Conservation (phyloP, 1,139 yeast species). For the Pichia inconspicua region DNA sequence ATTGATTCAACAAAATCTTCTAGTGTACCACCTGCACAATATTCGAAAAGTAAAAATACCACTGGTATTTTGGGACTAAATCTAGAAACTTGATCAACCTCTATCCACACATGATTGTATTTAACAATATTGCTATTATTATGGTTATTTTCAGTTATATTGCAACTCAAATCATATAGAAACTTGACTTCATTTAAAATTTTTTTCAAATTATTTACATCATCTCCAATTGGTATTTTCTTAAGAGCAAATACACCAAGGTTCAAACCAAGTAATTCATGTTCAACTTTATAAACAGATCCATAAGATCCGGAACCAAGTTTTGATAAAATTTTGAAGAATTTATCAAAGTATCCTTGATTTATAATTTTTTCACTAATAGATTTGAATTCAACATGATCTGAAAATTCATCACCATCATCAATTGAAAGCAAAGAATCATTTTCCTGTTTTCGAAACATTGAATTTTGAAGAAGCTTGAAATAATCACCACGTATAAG, state of each 20-base stretch:
- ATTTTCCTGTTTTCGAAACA: slow-evolving; percentile 11
- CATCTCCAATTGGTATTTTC: slow-evolving; percentile 76
- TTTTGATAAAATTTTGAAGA: slow-evolving; percentile 45
- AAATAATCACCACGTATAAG: slow-evolving; percentile 22
- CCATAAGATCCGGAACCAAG: slow-evolving; percentile 84
- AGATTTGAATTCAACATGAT: background rate
- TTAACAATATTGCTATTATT: slow-evolving; percentile 50
- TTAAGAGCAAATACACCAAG: slow-evolving; percentile 79
- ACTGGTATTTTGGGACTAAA: slow-evolving; percentile 66
- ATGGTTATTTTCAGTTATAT: slow-evolving; percentile 11
- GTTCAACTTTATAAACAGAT: slow-evolving; percentile 76
- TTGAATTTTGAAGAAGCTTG: slow-evolving; percentile 21
- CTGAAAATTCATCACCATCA: background rate
- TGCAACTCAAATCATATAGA: slow-evolving; percentile 36
- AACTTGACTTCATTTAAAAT: slow-evolving; percentile 75
- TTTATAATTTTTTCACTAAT: slow-evolving; percentile 45
- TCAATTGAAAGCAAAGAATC: slow-evolving; percentile 16
- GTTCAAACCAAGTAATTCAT: slow-evolving; percentile 59
- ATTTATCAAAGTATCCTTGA: slow-evolving; percentile 66
- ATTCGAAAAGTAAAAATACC: slow-evolving; percentile 76
- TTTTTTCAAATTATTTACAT: slow-evolving; percentile 55
- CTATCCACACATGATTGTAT: slow-evolving; percentile 91
- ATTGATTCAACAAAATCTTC: slow-evolving; percentile 53
- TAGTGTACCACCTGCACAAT: slow-evolving; percentile 80
- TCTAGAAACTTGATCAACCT: slow-evolving; percentile 53